phyloP scores from a whole-genome alignment of 2,329 filamentous ascomycete genomes.

The Trichoderma sp. region DNA sequence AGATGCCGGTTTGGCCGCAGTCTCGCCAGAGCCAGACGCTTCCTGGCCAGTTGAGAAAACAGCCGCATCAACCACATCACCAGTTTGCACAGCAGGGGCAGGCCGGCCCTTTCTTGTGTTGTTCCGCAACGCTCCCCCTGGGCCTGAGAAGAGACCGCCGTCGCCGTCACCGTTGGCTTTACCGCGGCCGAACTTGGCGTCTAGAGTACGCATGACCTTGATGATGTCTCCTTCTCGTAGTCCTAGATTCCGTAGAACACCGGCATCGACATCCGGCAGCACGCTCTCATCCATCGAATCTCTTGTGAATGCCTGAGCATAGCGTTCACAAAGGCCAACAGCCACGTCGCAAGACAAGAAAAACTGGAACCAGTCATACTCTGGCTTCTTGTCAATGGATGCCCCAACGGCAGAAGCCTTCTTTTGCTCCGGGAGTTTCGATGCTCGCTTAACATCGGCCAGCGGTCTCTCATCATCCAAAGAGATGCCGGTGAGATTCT shows the following conservation, averaged over 20 bases:
- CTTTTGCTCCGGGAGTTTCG: constrained; percentile 44
- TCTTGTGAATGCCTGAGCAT: constrained; percentile 82
- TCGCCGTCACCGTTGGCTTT: constrained; percentile 63
- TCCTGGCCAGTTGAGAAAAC: constrained; percentile 69
- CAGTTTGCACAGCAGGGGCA: constrained; percentile 81
- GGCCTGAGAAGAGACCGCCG: constrained; percentile 84
- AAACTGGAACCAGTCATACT: constrained; percentile 99
- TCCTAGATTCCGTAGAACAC: constrained; percentile 83
- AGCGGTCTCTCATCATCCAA: constrained; percentile 93
- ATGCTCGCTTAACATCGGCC: constrained; percentile 73
- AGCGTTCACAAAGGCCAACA: constrained; percentile 90
- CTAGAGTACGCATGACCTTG: constrained; percentile 87
- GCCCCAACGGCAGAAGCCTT: constrained; percentile 55
- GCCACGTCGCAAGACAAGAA: constrained; percentile 92
- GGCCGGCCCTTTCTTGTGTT: constrained; percentile 93
- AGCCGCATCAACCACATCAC: constrained; percentile 84
- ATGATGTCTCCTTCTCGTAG: constrained; percentile 95
- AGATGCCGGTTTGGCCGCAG: constrained; percentile 34
- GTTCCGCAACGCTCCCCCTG: constrained; percentile 87
- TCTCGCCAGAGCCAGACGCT: constrained; percentile 33
- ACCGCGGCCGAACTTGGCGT: constrained; percentile 73
- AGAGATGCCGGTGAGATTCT: constrained; percentile 82
- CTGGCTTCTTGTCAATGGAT: constrained; percentile 64
- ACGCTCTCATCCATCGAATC: constrained; percentile 97
- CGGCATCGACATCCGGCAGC: constrained; percentile 83